These are phyloP conservation scores for Trichosporon sp. DNA, from an alignment of 1,284 basidiomycete genomes.

Conservation along the genomic window DNA sequence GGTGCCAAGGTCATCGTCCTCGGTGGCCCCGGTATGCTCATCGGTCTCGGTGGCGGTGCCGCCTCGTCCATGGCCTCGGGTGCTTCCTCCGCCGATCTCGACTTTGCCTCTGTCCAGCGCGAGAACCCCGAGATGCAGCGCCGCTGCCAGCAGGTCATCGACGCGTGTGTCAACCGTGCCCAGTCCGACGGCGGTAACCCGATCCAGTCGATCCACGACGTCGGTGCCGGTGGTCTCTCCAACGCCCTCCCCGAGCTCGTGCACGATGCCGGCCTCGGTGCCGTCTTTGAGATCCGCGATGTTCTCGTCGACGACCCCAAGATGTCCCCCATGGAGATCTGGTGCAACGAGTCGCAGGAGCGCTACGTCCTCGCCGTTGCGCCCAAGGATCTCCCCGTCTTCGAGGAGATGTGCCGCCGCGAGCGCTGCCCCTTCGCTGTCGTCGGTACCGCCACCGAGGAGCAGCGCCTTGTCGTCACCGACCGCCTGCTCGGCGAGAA, in stretches of 20 bases:
- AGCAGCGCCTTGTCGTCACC: conserved; percentile 83
- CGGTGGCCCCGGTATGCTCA: conserved; percentile 96
- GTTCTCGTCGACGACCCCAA: conserved; percentile 86
- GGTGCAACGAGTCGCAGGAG: conserved; percentile 99
- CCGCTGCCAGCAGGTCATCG: conserved; percentile 95
- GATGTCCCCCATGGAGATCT: conserved; percentile 99
- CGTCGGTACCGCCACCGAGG: conserved; percentile 81
- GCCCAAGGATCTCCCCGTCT: conserved; percentile 62
- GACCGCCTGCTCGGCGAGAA: conserved; percentile 79
- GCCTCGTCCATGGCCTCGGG: conserved; percentile 91
- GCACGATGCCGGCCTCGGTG: conserved; percentile 89
- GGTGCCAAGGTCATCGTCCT: conserved; percentile 89
- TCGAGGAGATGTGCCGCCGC: conserved; percentile 77
- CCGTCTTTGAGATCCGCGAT: conserved; percentile 91
- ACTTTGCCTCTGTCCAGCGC: conserved; percentile 96
- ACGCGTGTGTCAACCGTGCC: conserved; percentile 75
- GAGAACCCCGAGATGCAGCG: conserved; percentile 99
- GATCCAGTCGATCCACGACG: conserved; percentile 96
- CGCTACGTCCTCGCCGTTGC: conserved; percentile 91
- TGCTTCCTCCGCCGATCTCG: conserved; percentile 83
- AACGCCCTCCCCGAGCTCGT: conserved; percentile 97
- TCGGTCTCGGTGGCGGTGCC: conserved; percentile 94
- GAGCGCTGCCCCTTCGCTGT: conserved; percentile 88
- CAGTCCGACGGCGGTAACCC: conserved; percentile 64
- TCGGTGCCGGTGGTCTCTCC: conserved; percentile 93